phyloP scores from a whole-genome alignment of 1,139 yeast genomes.

The Kazachstania sp. region DNA sequence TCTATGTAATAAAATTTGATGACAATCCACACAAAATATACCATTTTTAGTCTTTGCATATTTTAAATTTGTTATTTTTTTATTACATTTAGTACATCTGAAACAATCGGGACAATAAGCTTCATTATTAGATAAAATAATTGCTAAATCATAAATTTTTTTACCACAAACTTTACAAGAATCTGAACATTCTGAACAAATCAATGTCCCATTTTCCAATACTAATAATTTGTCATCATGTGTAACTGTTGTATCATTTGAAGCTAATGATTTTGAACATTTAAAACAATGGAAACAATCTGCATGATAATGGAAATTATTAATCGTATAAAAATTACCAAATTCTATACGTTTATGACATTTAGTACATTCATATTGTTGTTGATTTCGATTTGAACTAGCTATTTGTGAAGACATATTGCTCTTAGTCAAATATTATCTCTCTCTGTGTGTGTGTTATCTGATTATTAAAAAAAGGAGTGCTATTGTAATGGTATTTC shows the following conservation, averaged over 20 bases:
- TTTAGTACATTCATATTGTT: constrained; percentile 3
- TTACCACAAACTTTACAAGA: constrained; percentile 78
- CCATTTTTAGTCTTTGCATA: constrained; percentile 94
- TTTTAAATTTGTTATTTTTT: constrained; percentile 76
- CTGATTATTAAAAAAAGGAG: too few species aligned
- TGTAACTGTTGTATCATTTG: constrained; percentile 64
- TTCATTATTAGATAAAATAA: constrained; percentile 62
- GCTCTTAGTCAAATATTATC: too few species aligned
- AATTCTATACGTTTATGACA: constrained; percentile 8
- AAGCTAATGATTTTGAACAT: constrained; percentile 52
- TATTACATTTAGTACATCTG: constrained; percentile 80
- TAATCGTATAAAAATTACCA: constrained; percentile 47
- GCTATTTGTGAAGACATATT: too few species aligned
- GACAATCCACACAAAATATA: constrained; percentile 87
- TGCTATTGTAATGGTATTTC: too few species aligned
- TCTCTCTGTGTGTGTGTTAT: too few species aligned
- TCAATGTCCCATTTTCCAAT: constrained; percentile 79
- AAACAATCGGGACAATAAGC: constrained; percentile 91
- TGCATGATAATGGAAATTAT: constrained; percentile 92
- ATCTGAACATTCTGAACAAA: constrained; percentile 85
- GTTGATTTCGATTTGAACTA: background rate
- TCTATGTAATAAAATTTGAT: constrained; percentile 55
- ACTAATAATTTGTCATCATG: constrained; percentile 42
- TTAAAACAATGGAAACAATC: constrained; percentile 83
- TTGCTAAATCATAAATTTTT: constrained; percentile 88